phyloP scores from a whole-genome alignment of 768 basidiomycete genomes.

The Kwoniella sp. region DNA sequence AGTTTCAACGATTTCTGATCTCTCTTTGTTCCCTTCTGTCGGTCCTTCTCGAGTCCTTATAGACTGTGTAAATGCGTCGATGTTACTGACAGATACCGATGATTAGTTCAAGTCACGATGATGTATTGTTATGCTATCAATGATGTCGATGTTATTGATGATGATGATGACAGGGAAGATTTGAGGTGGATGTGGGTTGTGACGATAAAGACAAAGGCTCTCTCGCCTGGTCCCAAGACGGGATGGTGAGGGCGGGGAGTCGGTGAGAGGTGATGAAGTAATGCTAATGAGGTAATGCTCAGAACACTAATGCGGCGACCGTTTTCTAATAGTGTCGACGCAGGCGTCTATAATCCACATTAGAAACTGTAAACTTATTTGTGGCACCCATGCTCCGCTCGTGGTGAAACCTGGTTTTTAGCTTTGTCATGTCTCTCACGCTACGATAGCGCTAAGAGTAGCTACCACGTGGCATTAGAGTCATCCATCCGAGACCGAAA shows the following conservation, averaged over 20 bases:
- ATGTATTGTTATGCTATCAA: not conserved
- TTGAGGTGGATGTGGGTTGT: not conserved
- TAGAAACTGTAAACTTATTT: not conserved
- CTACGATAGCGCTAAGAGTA: too few species aligned
- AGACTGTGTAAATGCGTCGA: too few species aligned
- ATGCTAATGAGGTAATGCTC: too few species aligned
- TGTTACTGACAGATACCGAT: too few species aligned
- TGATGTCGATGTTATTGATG: not conserved
- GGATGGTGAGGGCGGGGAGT: too few species aligned
- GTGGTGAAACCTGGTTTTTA: not conserved
- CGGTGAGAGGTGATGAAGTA: too few species aligned
- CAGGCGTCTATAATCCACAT: not conserved
- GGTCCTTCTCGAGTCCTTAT: not conserved
- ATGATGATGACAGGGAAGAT: constrained; percentile 1
- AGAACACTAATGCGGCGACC: too few species aligned
- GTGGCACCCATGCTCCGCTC: not conserved
- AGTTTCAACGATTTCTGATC: not conserved
- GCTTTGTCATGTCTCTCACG: constrained; percentile 1
- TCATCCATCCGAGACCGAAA: too few species aligned
- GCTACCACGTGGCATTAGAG: too few species aligned
- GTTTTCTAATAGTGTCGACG: too few species aligned
- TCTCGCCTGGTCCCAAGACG: not conserved
- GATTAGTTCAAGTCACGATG: not conserved
- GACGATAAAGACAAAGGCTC: not conserved
- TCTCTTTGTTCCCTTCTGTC: not conserved